phyloP scores from a whole-genome alignment of 768 basidiomycete species.

The Podaxis mareebaensis region DNA sequence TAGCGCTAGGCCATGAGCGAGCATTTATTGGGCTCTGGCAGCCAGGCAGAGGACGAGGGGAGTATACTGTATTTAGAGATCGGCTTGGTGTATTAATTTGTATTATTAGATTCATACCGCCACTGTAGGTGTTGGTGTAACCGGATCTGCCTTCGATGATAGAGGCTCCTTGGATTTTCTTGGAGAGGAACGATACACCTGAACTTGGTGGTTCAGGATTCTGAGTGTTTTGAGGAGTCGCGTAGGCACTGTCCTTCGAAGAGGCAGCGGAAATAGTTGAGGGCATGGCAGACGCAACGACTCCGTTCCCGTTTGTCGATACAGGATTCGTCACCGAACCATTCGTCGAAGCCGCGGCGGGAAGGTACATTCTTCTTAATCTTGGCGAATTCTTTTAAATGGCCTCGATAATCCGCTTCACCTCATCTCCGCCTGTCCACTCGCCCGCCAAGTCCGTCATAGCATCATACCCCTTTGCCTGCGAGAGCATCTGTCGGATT shows the following conservation, averaged over 20 bases:
- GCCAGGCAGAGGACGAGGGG: no score
- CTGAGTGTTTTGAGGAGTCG: constrained; percentile 52
- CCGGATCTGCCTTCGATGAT: constrained; percentile 41
- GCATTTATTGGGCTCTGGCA: no score
- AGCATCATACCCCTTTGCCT: constrained; percentile 63
- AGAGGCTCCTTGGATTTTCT: constrained; percentile 37
- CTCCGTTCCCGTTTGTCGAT: constrained; percentile 24
- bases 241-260: constrained; percentile 2
- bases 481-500: constrained; percentile 51
- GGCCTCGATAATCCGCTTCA: constrained; percentile 50
- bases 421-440: constrained; percentile 64
- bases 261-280: neutral
- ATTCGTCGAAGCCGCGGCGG: constrained; percentile 10
- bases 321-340: constrained; percentile 19
- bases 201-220: constrained; percentile 60
- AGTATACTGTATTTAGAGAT: neutral
- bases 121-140: constrained; percentile 40
- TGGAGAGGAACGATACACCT: constrained; percentile 52
- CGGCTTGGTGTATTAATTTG: neutral
- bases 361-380: constrained; percentile 33
- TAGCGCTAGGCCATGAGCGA: no score
- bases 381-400: constrained; percentile 48
- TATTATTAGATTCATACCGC: neutral
- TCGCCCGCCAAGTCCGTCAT: constrained; percentile 50
- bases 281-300: neutral